Percentiles rank a stretch among this genome's conserved stretches.
These are phyloP conservation scores for Colletotrichum camelliae DNA, from an alignment of 2,329 filamentous ascomycete species.

Conservation along the genomic window DNA sequence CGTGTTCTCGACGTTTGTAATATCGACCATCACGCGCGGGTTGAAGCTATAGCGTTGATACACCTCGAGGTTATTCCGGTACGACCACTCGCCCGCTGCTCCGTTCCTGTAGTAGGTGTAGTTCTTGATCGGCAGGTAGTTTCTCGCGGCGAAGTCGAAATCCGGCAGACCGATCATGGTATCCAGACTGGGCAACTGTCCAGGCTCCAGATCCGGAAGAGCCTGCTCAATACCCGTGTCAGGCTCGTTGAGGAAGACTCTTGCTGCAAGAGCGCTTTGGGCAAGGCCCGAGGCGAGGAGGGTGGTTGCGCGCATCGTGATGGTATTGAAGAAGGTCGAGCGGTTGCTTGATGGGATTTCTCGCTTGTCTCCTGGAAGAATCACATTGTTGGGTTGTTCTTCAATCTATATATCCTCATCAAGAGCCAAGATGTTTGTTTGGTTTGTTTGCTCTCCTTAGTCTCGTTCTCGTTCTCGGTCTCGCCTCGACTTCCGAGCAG, in stretches of 20 bases:
- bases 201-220: slow-evolving; percentile 37
- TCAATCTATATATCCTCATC: not conserved
- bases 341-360: not conserved
- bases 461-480: not conserved
- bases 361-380: not conserved
- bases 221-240: slow-evolving; percentile 48
- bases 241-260: slow-evolving; percentile 49
- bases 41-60: slow-evolving; percentile 53
- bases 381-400: not conserved
- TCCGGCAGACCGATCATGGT: slow-evolving; percentile 55
- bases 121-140: slow-evolving; percentile 48
- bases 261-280: slow-evolving; percentile 43
- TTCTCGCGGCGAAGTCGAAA: slow-evolving; percentile 58
- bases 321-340: not conserved
- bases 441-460: not conserved
- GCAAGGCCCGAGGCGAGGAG: slow-evolving; percentile 31
- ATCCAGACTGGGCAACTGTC: slow-evolving; percentile 46
- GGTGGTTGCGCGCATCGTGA: slow-evolving; percentile 28
- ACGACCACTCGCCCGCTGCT: slow-evolving; percentile 61
- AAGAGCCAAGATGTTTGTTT: not conserved
- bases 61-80: slow-evolving; percentile 62
- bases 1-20: slow-evolving; percentile 46
- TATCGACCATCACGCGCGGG: slow-evolving; percentile 55
- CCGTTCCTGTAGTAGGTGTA: slow-evolving; percentile 64
- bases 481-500: not conserved